Evolutionary conservation across 2,329 filamentous ascomycete genomes (phyloP), one percentile per base, ranked within the genome.

Genomic region (Scedosporium boydii): DNA sequence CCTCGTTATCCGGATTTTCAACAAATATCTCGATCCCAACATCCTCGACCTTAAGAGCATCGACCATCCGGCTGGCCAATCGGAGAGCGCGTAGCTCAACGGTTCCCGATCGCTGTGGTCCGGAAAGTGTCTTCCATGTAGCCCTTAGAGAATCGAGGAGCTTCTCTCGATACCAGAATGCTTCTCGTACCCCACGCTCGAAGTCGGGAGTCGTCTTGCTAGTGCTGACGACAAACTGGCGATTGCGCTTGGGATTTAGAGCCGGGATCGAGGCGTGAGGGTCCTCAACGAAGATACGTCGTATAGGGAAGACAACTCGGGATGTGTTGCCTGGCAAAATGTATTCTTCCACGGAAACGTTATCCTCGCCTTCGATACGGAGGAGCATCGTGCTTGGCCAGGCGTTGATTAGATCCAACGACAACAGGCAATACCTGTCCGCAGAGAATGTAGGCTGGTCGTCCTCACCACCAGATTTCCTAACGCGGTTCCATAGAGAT

Each of bases 181-280:
- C 86, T 75, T 96, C 91, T 60, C 93, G 82, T 64, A 82, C 88
- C 12, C 86, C 83, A 41, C 89, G 84, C 75, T 97, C 93, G 53
- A 83, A 84, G 66, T 95, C 91, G 0, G 91, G 89, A 0, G 89
- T 87, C 62, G 93, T 85, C 68, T 90, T 90, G 70, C 85, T 87
- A 16, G 87, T 84, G 73, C 89, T 95, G 53, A 96, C 90, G 34
- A 97, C 90, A 69, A 96, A 97, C 70, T 97, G 93, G n/a, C 92
- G 84, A 70, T 91, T 88, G n/a, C 88, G 86, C 0, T 88, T 86
- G 0, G 89, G 88, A 67, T 93, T 92, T 9, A 96, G 79, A 1
- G 86, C 87, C 0, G 92, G 93, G 46, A 97, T 90, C 1, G 88
- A 80, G 1, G 87, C 87, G 69, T 92, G 85, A 2, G 91, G 87